Percentiles rank a stretch among this genome's conserved stretches.
These are phyloP conservation scores for Chimonanthus praecox DNA, from an alignment of 164 flowering plant species.

Conservation along the genomic window DNA sequence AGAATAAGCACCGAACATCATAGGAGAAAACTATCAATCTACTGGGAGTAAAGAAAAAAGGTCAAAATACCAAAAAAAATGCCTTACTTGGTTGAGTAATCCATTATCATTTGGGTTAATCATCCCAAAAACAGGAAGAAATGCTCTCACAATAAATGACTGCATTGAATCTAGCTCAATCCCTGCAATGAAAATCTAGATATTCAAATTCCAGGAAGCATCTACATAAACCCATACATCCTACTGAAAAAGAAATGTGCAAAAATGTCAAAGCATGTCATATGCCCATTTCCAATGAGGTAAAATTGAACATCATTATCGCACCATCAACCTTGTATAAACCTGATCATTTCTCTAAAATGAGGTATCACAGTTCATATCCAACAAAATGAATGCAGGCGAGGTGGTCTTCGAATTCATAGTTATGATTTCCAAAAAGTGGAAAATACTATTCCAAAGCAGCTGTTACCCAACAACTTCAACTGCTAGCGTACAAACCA, in stretches of 20 bases:
- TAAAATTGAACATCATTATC: neutral
- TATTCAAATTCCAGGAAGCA: neutral
- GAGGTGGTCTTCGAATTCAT: neutral
- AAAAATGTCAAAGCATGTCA: neutral
- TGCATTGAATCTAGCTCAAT: conserved; percentile 15
- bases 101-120: conserved; percentile 34
- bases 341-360: too few species aligned
- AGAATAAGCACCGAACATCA: neutral
- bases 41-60: neutral
- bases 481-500: neutral
- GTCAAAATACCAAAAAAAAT: neutral
- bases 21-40: neutral
- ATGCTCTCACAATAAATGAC: conserved; percentile 49
- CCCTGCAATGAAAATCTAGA: conserved; percentile 23
- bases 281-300: neutral
- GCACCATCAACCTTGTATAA: neutral
- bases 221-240: neutral
- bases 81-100: conserved; percentile 57
- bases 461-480: neutral
- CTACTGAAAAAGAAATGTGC: neutral
- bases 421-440: neutral
- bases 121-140: conserved; percentile 52
- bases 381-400: neutral
- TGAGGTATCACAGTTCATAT: neutral
- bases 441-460: too few species aligned